Evolutionary conservation across 495 filamentous ascomycete genomes (phyloP).

Genomic region (Friedmanniomyces simplex): DNA sequence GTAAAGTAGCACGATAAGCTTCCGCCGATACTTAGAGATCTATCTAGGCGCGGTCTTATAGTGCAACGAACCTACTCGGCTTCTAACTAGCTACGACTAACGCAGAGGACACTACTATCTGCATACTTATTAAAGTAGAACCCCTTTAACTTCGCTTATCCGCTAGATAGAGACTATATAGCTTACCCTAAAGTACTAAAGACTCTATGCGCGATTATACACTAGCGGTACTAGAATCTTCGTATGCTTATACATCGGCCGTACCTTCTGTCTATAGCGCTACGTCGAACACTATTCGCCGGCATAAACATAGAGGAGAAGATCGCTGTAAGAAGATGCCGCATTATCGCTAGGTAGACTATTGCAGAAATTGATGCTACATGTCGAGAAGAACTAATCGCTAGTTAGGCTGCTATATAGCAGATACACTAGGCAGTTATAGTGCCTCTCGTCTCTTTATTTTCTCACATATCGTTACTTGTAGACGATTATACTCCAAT

Average conservation of each 20-base stretch:
- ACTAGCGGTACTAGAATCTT: slow-evolving; percentile 70
- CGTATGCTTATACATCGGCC: slow-evolving; percentile 70
- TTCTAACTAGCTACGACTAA: neutral
- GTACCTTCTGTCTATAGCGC: slow-evolving; percentile 58
- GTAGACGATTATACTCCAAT: no score
- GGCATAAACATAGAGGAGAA: slow-evolving; percentile 53
- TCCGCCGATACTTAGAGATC: slow-evolving; percentile 48
- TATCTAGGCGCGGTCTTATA: neutral
- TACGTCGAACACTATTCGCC: slow-evolving; percentile 52
- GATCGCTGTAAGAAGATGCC: slow-evolving; percentile 56
- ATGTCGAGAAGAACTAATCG: slow-evolving; percentile 63
- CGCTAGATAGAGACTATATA: slow-evolving; percentile 32
- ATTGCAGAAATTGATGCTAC: slow-evolving; percentile 64
- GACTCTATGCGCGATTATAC: slow-evolving; percentile 64
- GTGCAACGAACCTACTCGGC: neutral
- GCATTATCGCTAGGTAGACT: slow-evolving; percentile 55
- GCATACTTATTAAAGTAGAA: neutral
- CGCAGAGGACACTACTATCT: neutral
- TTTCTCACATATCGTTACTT: slow-evolving; percentile 17
- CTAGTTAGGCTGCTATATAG: slow-evolving; percentile 76
- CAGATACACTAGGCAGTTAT: slow-evolving; percentile 70
- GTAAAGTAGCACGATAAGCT: slow-evolving; percentile 40
- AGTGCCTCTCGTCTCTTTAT: slow-evolving; percentile 62
- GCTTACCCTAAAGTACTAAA: slow-evolving; percentile 60
- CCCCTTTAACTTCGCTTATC: slow-evolving; percentile 13